Evolutionary conservation across 2,329 filamentous ascomycete species (phyloP).

Genomic region (Diaporthe batatas): DNA sequence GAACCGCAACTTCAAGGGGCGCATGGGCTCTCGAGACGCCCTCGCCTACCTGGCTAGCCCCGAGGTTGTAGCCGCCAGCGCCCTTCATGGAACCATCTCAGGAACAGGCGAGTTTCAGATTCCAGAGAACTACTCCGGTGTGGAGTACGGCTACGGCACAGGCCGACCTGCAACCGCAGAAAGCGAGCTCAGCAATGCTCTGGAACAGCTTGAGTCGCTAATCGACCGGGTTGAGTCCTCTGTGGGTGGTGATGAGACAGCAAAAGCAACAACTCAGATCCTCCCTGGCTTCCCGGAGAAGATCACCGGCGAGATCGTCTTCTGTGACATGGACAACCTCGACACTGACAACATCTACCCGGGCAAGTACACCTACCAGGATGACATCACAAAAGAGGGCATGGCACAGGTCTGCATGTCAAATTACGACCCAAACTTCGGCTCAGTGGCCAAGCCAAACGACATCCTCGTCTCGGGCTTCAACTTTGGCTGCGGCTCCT

Average conservation of each 20-base stretch:
- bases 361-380: slow-evolving; percentile 90
- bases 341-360: slow-evolving; percentile 96
- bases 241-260: slow-evolving; percentile 42
- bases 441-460: slow-evolving; percentile 70
- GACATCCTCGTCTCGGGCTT: slow-evolving; percentile 89
- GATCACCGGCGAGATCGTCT: slow-evolving; percentile 88
- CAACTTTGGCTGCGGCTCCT: slow-evolving; percentile 89
- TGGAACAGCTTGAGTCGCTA: slow-evolving; percentile 75
- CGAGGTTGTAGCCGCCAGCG: slow-evolving; percentile 92
- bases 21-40: slow-evolving; percentile 85
- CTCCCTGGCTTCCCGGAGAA: slow-evolving; percentile 85
- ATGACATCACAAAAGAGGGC: slow-evolving; percentile 73
- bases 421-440: slow-evolving; percentile 87
- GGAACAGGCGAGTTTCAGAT: slow-evolving; percentile 84
- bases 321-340: slow-evolving; percentile 84
- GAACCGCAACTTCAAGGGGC: slow-evolving; percentile 92
- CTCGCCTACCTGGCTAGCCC: slow-evolving; percentile 90
- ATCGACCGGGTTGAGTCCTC: slow-evolving; percentile 61
- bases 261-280: slow-evolving; percentile 34
- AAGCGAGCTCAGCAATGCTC: slow-evolving; percentile 78
- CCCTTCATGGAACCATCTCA: slow-evolving; percentile 77
- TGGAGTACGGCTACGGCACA: slow-evolving; percentile 78
- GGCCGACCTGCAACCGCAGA: slow-evolving; percentile 74
- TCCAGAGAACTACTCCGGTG: slow-evolving; percentile 76
- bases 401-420: slow-evolving; percentile 85